phyloP scores from a whole-genome alignment of 2,329 filamentous ascomycete species.

The Trichoderma oligosporum region DNA sequence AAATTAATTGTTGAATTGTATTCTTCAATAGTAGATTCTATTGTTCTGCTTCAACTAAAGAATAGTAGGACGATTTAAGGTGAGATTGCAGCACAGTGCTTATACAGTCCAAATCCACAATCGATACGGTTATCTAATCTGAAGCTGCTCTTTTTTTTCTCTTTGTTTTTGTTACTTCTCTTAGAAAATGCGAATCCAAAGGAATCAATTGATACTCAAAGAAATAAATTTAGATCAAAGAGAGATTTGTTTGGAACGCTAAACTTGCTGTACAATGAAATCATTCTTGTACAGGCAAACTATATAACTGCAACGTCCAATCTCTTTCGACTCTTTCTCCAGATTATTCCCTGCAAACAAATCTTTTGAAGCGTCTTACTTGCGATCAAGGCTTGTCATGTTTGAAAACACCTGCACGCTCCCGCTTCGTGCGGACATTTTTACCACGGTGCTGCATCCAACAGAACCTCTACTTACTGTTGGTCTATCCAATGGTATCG shows the following conservation, averaged over 20 bases:
- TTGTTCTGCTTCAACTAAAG: neutral
- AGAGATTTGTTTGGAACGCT: neutral
- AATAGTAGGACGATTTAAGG: neutral
- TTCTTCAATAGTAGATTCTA: neutral
- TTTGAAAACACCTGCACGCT: conserved; percentile 91
- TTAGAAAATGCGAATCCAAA: neutral
- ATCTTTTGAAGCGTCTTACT: neutral
- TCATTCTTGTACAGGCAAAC: neutral
- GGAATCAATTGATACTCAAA: neutral
- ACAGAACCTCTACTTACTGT: conserved; percentile 79
- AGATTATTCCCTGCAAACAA: neutral
- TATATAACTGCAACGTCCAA: neutral
- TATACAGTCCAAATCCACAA: neutral
- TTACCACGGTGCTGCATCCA: conserved; percentile 83
- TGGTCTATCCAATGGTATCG: conserved; percentile 79
- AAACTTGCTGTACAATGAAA: neutral
- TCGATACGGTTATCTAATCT: conserved; percentile 17
- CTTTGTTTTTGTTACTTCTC: neutral
- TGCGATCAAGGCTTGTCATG: conserved; percentile 48
- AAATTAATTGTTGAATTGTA: too few relatives aligned
- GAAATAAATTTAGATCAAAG: neutral
- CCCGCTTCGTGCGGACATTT: conserved; percentile 80
- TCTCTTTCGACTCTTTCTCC: neutral
- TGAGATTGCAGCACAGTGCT: neutral
- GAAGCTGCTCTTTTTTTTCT: conserved; percentile 2